phyloP scores from a whole-genome alignment of 2,329 filamentous ascomycete species.

The Alternaria dauci region DNA sequence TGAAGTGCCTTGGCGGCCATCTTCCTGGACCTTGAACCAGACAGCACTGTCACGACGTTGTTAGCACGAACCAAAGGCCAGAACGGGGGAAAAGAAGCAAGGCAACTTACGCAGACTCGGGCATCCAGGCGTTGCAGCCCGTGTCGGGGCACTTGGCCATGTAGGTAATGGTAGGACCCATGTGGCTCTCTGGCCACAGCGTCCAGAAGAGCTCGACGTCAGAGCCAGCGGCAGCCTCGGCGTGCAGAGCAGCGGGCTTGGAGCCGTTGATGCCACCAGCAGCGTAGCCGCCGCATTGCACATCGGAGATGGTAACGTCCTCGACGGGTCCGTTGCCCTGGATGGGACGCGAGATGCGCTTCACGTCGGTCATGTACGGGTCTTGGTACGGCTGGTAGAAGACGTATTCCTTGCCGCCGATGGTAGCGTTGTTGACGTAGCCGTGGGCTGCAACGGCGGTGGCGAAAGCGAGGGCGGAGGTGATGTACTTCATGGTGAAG shows the following conservation, averaged over 20 bases:
- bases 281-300: conserved; percentile 65
- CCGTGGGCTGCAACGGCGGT: conserved; percentile 46
- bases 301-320: conserved; percentile 61
- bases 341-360: conserved; percentile 66
- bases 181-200: conserved; percentile 58
- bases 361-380: conserved; percentile 41
- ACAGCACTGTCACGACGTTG: conserved; percentile 50
- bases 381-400: conserved; percentile 50
- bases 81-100: neutral
- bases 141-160: conserved; percentile 66
- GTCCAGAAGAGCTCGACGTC: conserved; percentile 66
- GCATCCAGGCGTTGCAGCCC: conserved; percentile 60
- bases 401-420: conserved; percentile 41
- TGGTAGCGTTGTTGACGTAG: conserved; percentile 48
- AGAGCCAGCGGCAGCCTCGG: conserved; percentile 62
- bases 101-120: conserved; percentile 50
- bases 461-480: conserved; percentile 37
- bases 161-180: conserved; percentile 66
- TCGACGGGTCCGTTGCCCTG: conserved; percentile 67
- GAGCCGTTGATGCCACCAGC: conserved; percentile 61
- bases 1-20: conserved; percentile 60
- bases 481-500: conserved; percentile 45
- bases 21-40: conserved; percentile 66
- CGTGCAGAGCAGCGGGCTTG: conserved; percentile 63
- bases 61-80: no score